A percentile compares a stretch with the other conserved stretches of the same genome.
Conservation (phyloP, 2,329 filamentous ascomycete genomes). For the Cladosporium phlei region DNA sequence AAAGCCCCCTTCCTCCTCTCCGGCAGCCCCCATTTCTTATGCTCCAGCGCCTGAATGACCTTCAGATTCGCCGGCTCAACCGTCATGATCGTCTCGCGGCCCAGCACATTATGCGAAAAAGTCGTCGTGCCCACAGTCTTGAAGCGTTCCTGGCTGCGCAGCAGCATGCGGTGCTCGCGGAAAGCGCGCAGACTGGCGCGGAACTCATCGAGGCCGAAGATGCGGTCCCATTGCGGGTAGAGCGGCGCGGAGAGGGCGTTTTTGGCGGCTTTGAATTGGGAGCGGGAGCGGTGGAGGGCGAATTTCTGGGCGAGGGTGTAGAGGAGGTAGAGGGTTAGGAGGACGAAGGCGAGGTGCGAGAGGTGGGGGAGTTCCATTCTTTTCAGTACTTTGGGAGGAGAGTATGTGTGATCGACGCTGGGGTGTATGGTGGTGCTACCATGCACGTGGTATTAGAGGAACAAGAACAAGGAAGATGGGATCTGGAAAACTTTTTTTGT, state of each 20-base stretch:
- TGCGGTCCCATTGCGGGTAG: slow-evolving; percentile 43
- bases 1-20: slow-evolving; percentile 33
- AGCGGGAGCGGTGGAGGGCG: slow-evolving; percentile 1
- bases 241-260: background rate
- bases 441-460: no score
- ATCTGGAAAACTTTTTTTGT: no score
- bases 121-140: slow-evolving; percentile 29
- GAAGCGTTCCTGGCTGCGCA: slow-evolving; percentile 32
- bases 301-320: slow-evolving; percentile 1
- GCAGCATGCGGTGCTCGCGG: slow-evolving; percentile 35
- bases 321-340: background rate
- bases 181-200: slow-evolving; percentile 36
- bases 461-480: no score
- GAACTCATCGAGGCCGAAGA: slow-evolving; percentile 52
- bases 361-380: no score
- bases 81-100: slow-evolving; percentile 35
- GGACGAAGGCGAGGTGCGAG: background rate
- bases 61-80: slow-evolving; percentile 47
- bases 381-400: no score
- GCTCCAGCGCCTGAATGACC: slow-evolving; percentile 40
- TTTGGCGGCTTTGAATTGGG: slow-evolving; percentile 4
- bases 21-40: slow-evolving; percentile 44
- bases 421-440: background rate
- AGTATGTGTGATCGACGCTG: background rate
- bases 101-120: slow-evolving; percentile 37